These are phyloP conservation scores for Tetrahymena malaccensis DNA, from an alignment of 73 alveolate genomes.

Conservation along the genomic window DNA sequence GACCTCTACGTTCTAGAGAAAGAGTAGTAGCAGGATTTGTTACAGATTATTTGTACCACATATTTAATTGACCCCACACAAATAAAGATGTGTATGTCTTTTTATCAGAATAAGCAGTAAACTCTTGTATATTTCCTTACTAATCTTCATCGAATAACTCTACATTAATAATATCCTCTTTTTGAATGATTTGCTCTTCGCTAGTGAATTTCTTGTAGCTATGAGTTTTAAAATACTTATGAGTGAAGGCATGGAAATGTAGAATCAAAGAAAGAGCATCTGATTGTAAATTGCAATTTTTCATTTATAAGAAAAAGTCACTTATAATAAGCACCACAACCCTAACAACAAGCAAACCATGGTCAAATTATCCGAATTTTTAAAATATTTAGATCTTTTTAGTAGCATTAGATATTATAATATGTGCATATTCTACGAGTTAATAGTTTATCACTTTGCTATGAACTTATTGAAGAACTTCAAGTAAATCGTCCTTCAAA, in stretches of 20 bases:
- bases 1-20: neutral
- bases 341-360: constrained; percentile 3
- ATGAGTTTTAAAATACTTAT: constrained; percentile 24
- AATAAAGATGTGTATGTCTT: neutral
- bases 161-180: constrained; percentile 11
- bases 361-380: neutral
- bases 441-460: neutral
- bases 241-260: constrained; percentile 24
- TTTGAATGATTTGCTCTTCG: constrained; percentile 4
- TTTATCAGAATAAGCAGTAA: neutral
- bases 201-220: constrained; percentile 3
- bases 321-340: neutral
- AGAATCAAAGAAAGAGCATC: constrained; percentile 40
- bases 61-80: neutral
- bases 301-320: neutral
- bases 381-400: neutral
- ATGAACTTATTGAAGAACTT: neutral
- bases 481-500: neutral
- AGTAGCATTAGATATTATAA: neutral
- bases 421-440: neutral
- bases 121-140: neutral
- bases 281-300: neutral
- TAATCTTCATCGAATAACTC: constrained; percentile 4
- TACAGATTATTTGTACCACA: neutral
- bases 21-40: neutral